These are phyloP conservation scores for Theobroma grandiflorum DNA, from an alignment of 441 rosid species.

Conservation along the genomic window DNA sequence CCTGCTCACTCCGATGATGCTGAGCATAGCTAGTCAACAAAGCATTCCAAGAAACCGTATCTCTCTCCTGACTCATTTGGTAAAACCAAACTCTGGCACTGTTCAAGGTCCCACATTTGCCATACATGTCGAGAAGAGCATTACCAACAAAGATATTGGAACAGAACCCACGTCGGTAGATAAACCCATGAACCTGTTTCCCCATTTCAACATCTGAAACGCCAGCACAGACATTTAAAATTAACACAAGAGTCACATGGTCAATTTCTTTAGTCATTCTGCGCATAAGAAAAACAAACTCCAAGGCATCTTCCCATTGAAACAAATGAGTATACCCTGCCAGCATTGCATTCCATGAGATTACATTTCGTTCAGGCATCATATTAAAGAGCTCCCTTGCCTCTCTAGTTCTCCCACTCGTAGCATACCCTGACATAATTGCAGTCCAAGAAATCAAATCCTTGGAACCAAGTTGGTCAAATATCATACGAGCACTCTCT, in stretches of 20 bases:
- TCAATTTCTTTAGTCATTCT: conserved; percentile 56
- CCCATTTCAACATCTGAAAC: conserved; percentile 74
- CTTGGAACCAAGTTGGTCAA: conserved; percentile 62
- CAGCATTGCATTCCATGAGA: conserved; percentile 89
- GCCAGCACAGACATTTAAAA: conserved; percentile 72
- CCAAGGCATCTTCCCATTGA: conserved; percentile 75
- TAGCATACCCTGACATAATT: conserved; percentile 71
- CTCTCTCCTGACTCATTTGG: conserved; percentile 68
- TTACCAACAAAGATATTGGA: conserved; percentile 62
- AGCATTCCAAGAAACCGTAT: conserved; percentile 79
- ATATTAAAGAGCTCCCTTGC: conserved; percentile 76
- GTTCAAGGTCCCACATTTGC: conserved; percentile 69
- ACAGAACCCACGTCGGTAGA: conserved; percentile 59
- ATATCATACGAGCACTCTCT: conserved; percentile 63
- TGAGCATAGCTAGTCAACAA: conserved; percentile 70
- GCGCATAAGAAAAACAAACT: conserved; percentile 59
- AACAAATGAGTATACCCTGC: conserved; percentile 62
- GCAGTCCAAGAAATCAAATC: conserved; percentile 79
- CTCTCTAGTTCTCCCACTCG: conserved; percentile 60
- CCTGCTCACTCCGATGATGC: conserved; percentile 65
- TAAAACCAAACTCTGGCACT: conserved; percentile 66
- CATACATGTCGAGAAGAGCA: conserved; percentile 82
- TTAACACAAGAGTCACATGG: conserved; percentile 61
- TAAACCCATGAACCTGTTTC: conserved; percentile 75
- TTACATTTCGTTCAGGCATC: conserved; percentile 77